Percentiles rank a stretch among this genome's conserved stretches.
phyloP scores from a whole-genome alignment of 2,329 filamentous ascomycete genomes.

The Akanthomyces uredinophilus region DNA sequence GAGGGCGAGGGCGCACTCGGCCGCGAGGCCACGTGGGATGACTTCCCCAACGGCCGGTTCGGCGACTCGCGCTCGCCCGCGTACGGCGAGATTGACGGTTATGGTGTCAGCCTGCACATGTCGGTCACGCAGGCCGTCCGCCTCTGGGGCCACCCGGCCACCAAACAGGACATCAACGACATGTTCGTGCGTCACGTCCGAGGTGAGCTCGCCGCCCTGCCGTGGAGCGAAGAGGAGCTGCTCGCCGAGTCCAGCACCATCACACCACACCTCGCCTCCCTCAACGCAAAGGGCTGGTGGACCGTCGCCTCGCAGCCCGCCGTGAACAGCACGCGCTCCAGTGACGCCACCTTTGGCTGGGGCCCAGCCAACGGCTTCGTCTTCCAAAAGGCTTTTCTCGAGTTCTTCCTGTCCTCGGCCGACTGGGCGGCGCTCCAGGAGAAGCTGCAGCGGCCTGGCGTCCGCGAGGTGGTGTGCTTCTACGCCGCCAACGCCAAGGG shows the following conservation, averaged over 20 bases:
- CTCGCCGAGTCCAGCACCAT: slow-evolving; percentile 81
- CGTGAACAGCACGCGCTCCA: slow-evolving; percentile 77
- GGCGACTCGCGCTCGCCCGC: slow-evolving; percentile 89
- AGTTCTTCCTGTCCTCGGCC: slow-evolving; percentile 76
- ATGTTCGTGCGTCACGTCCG: slow-evolving; percentile 79
- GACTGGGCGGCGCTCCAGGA: slow-evolving; percentile 67
- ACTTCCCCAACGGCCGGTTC: slow-evolving; percentile 95
- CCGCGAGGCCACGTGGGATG: slow-evolving; percentile 96
- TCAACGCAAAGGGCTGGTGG: slow-evolving; percentile 89
- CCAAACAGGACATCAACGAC: slow-evolving; percentile 64
- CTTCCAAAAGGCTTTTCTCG: slow-evolving; percentile 97
- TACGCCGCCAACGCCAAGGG: slow-evolving; percentile 77
- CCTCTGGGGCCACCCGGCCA: slow-evolving; percentile 78
- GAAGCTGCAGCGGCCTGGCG: slow-evolving; percentile 53
- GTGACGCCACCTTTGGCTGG: slow-evolving; percentile 83
- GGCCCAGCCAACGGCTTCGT: slow-evolving; percentile 88
- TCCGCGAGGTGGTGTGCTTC: slow-evolving; percentile 69
- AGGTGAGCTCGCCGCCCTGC: slow-evolving; percentile 74
- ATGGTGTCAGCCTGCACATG: slow-evolving; percentile 92
- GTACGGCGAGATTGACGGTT: slow-evolving; percentile 96
- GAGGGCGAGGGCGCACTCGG: slow-evolving; percentile 88
- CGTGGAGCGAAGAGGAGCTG: slow-evolving; percentile 89
- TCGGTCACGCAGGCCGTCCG: slow-evolving; percentile 75
- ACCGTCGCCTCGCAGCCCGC: slow-evolving; percentile 93
- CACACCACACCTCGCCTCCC: slow-evolving; percentile 62